These are phyloP conservation scores for Erodium maritimum DNA, from an alignment of 345 rosid species.

Conservation along the genomic window DNA sequence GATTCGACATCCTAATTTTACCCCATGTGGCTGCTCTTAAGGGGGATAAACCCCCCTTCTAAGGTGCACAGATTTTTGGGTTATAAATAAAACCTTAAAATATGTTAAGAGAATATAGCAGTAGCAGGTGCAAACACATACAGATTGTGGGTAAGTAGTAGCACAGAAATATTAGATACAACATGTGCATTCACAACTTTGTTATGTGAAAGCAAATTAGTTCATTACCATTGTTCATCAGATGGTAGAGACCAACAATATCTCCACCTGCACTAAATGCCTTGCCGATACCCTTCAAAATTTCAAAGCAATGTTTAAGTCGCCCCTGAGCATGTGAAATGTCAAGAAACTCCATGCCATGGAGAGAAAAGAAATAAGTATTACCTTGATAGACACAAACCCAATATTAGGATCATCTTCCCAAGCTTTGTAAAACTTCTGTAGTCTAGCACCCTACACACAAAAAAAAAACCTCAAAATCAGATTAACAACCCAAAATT, in stretches of 20 bases:
- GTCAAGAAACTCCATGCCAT: neutral
- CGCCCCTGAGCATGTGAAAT: neutral
- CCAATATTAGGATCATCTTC: slow-evolving; percentile 75
- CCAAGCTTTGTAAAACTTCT: slow-evolving; percentile 65
- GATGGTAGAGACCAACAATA: slow-evolving; percentile 50
- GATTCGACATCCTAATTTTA: too few relatives aligned
- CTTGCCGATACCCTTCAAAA: slow-evolving; percentile 79
- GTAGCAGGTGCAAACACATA: too few relatives aligned
- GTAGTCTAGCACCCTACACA: slow-evolving; percentile 44
- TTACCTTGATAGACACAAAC: slow-evolving; percentile 71
- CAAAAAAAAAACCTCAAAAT: neutral
- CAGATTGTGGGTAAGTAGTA: too few relatives aligned
- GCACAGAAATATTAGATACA: too few relatives aligned
- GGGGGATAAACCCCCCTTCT: too few relatives aligned
- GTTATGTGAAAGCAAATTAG: neutral
- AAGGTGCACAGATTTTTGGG: too few relatives aligned
- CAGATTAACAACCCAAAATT: neutral
- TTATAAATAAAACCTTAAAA: too few relatives aligned
- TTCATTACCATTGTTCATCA: slow-evolving; percentile 51
- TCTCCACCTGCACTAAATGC: slow-evolving; percentile 98
- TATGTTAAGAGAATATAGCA: too few relatives aligned
- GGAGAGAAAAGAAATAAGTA: neutral
- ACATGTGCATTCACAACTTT: neutral
- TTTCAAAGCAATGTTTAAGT: slow-evolving; percentile 11
- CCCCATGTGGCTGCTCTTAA: too few relatives aligned